A percentile compares a stretch with the other conserved stretches of the same genome.
Conservation (phyloP, 2,329 filamentous ascomycete genomes). For the Domatiomyces catenatus region DNA sequence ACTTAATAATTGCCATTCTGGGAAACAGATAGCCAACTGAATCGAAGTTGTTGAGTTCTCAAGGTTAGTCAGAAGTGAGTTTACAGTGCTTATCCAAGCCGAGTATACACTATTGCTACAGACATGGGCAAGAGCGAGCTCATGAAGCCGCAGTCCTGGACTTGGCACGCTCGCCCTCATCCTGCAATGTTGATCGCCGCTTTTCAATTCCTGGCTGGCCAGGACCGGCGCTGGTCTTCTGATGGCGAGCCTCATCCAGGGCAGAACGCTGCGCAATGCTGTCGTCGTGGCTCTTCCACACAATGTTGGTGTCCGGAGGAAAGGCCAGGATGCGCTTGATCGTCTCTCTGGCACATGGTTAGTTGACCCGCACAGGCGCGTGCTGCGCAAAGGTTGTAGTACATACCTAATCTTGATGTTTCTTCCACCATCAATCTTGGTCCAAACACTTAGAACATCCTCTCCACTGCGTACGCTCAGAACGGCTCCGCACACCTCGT, state of each 20-base stretch:
- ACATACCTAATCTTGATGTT: slow-evolving; percentile 90
- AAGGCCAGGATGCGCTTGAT: slow-evolving; percentile 82
- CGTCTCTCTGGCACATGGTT: slow-evolving; percentile 52
- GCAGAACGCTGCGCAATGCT: slow-evolving; percentile 84
- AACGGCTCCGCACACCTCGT: slow-evolving; percentile 90
- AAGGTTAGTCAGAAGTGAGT: not conserved
- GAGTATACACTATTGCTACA: slow-evolving; percentile 2
- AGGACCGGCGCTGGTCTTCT: slow-evolving; percentile 44
- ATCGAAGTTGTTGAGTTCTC: not conserved
- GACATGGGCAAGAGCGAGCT: slow-evolving; percentile 2
- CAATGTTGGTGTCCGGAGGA: slow-evolving; percentile 73
- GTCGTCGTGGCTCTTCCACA: slow-evolving; percentile 92
- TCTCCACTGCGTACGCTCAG: slow-evolving; percentile 89
- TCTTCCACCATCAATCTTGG: slow-evolving; percentile 76
- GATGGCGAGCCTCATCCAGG: slow-evolving; percentile 80
- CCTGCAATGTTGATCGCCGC: slow-evolving; percentile 28
- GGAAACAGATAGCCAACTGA: not conserved
- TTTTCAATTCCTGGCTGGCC: slow-evolving; percentile 24
- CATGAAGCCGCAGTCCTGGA: slow-evolving; percentile 25
- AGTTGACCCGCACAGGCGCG: slow-evolving; percentile 6
- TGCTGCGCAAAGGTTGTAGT: not conserved
- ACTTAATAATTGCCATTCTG: no score
- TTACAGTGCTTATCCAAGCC: not conserved
- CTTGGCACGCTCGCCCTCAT: slow-evolving; percentile 30
- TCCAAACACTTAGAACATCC: slow-evolving; percentile 97